Percentiles rank a stretch among this genome's conserved stretches.
These are phyloP conservation scores for Verticillium zaregamsianum DNA, from an alignment of 2,329 filamentous ascomycete genomes.

Conservation along the genomic window DNA sequence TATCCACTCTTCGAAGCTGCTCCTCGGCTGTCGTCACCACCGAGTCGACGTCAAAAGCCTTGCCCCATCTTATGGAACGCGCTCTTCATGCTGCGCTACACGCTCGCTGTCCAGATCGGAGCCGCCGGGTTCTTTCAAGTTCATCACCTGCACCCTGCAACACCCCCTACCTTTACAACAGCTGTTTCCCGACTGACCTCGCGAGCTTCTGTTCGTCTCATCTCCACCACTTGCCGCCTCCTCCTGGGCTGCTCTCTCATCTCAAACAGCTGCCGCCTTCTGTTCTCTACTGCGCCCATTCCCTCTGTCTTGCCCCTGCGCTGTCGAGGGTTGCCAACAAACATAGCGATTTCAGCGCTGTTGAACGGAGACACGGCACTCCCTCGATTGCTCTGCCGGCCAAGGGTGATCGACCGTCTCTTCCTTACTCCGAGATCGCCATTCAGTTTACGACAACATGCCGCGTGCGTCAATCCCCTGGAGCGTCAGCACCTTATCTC, in stretches of 20 bases:
- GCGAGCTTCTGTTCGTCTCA: neutral
- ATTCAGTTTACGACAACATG: neutral
- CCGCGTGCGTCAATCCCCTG: neutral
- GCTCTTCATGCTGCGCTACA: neutral
- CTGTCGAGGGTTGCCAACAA: neutral
- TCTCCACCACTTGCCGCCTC: neutral
- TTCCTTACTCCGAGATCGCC: neutral
- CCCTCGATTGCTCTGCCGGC: neutral
- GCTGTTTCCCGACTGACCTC: neutral
- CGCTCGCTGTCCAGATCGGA: neutral
- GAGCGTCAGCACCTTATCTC: neutral
- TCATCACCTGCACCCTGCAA: neutral
- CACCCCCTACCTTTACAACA: neutral
- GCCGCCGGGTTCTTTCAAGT: neutral
- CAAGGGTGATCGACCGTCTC: neutral
- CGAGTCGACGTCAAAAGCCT: neutral
- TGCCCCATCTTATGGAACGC: neutral
- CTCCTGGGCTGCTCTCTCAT: neutral
- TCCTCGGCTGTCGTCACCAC: slow-evolving; percentile 2
- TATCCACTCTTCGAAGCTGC: neutral
- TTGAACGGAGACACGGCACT: neutral
- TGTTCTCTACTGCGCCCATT: neutral
- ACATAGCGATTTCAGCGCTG: neutral
- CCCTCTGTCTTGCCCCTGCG: neutral
- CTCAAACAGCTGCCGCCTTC: neutral